Evolutionary conservation across 495 filamentous ascomycete genomes (phyloP).

Genomic region (Hypoxylon fragiforme): DNA sequence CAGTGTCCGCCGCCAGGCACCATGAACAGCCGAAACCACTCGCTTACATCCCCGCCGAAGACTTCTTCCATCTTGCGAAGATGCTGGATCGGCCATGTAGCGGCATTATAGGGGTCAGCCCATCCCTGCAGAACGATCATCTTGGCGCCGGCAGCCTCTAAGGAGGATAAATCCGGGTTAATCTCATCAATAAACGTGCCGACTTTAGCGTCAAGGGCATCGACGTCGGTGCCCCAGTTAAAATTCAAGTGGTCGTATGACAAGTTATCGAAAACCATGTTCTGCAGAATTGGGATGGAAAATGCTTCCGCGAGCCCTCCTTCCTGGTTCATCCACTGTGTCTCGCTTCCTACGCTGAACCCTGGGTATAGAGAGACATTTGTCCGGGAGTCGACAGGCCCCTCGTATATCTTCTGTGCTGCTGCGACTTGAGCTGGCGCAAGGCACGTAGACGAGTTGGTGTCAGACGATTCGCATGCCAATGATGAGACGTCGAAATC

Average conservation of each 20-base stretch:
- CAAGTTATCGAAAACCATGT: constrained; percentile 54
- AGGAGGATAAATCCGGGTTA: constrained; percentile 36
- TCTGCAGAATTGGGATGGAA: constrained; percentile 52
- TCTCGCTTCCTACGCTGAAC: constrained; percentile 41
- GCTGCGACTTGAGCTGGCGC: constrained; percentile 36
- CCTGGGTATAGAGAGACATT: constrained; percentile 43
- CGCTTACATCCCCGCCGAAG: constrained; percentile 33
- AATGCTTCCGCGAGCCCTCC: constrained; percentile 37
- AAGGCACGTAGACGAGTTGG: constrained; percentile 32
- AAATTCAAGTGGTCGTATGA: constrained; percentile 45
- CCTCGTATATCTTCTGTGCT: constrained; percentile 37
- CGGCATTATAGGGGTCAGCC: constrained; percentile 46
- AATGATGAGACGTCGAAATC: constrained; percentile 42
- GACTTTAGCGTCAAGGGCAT: constrained; percentile 35
- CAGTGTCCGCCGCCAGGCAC: constrained; percentile 49
- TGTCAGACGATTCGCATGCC: constrained; percentile 30
- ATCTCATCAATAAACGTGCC: constrained; percentile 45
- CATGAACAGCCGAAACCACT: constrained; percentile 47
- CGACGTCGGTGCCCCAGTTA: constrained; percentile 45
- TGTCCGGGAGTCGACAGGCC: constrained; percentile 27
- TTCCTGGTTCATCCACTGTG: constrained; percentile 41
- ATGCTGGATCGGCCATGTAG: constrained; percentile 49
- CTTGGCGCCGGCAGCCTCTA: constrained; percentile 41
- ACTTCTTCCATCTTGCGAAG: constrained; percentile 40
- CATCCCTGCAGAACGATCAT: constrained; percentile 48